Conservation (phyloP, 192 early-diverging fungal genomes). For the Mortierella claussenii region DNA sequence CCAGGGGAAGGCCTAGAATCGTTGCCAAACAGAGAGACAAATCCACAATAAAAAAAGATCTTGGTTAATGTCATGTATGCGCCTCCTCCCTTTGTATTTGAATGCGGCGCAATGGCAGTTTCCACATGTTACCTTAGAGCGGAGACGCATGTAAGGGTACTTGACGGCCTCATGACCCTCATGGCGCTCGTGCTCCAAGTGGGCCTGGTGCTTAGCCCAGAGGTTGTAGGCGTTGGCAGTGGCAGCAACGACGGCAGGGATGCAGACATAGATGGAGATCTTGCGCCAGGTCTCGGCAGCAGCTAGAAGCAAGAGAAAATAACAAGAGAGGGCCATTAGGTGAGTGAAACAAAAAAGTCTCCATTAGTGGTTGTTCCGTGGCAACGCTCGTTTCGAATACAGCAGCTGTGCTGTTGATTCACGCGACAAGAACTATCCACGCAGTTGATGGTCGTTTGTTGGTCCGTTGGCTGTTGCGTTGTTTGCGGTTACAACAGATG, state of each 20-base stretch:
- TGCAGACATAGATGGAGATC: slow-evolving; percentile 54
- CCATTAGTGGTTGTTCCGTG: too few species aligned
- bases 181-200: slow-evolving; percentile 51
- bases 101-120: not conserved
- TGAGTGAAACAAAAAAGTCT: too few species aligned
- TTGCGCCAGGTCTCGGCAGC: slow-evolving; percentile 57
- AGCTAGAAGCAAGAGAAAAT: slow-evolving; percentile 12
- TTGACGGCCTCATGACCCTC: slow-evolving; percentile 50
- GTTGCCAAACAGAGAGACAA: not conserved
- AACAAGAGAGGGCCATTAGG: not conserved
- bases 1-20: slow-evolving; percentile 50
- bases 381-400: too few species aligned
- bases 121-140: slow-evolving; percentile 35
- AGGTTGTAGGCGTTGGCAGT: slow-evolving; percentile 54
- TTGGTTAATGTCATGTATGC: too few species aligned
- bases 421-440: too few species aligned
- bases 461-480: too few species aligned
- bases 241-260: slow-evolving; percentile 41
- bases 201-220: slow-evolving; percentile 54
- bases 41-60: not conserved
- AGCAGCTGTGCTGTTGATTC: too few species aligned
- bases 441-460: too few species aligned
- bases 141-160: slow-evolving; percentile 55
- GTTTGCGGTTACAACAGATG: too few species aligned
- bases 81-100: too few species aligned